Evolutionary conservation across 2,329 filamentous ascomycete species (phyloP), one percentile per base, ranked within the genome.

Genomic region (Leptodontidium sp.): DNA sequence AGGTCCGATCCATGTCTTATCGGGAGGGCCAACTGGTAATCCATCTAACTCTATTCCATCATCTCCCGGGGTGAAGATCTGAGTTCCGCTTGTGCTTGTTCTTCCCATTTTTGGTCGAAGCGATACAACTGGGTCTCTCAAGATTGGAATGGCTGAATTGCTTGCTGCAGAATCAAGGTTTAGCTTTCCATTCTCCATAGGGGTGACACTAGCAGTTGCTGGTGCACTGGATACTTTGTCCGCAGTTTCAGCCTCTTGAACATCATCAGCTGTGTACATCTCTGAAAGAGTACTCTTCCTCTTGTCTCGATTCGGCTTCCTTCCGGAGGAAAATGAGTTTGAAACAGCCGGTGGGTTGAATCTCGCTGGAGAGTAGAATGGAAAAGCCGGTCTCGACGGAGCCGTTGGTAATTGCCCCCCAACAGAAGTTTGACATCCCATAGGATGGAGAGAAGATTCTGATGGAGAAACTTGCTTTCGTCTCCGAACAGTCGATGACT

Each of bases 11-110:
- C 76, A 77, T 11, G 58, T 57, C 15, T 74, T 68, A 45, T 62
- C 70, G 12, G 65, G 65, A 21, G 74, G 75, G 1, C 76, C 77
- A 21, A 73, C 71, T 12, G 74, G 74, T 15, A 77, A 55, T n/a
- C 74, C 75, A 64, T 77, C 74, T 15, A 76, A 32, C 55, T 78
- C 77, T 11, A 77, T 67, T 0, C 76, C 73, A n/a, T 77, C 75
- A 26, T 68, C 64, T 55, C 40, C 63, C 1, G 74, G 73, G 14
- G 64, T 75, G 59, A 78, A 77, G 35, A 78, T 66, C 52, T 77
- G 76, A 11, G 75, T 77, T 43, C 76, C 76, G 68, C 70, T 77
- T 7, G 71, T 76, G 57, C 74, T 78, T 17, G 67, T 71, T 59
- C 76, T 72, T 38, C 52, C 61, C 12, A 77, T 32, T 32, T 62